Evolutionary conservation across 768 basidiomycete species (phyloP).

Genomic region (Russula vinacea): DNA sequence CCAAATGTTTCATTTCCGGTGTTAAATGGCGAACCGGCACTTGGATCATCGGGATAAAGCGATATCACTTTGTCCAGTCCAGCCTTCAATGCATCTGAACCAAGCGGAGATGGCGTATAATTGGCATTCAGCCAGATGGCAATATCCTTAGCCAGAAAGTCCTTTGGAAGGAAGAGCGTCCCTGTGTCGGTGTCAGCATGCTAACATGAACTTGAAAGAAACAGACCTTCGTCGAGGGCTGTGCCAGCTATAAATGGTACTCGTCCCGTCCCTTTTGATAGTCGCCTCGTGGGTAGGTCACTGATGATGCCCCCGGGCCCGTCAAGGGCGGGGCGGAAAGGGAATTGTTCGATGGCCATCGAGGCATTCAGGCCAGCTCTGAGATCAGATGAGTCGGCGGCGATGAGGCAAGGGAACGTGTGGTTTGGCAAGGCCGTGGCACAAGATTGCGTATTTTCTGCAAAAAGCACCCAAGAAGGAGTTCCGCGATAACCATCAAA

Average conservation of each 20-base stretch:
- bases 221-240: conserved; percentile 46
- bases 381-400: conserved; percentile 29
- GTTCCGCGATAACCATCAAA: conserved; percentile 38
- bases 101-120: conserved; percentile 26
- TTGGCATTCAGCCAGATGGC: conserved; percentile 14
- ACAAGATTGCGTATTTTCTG: conserved; percentile 39
- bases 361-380: conserved; percentile 27
- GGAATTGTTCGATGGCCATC: conserved; percentile 35
- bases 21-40: conserved; percentile 45
- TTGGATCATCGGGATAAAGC: conserved; percentile 44
- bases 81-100: conserved; percentile 19
- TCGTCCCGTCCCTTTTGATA: conserved; percentile 35
- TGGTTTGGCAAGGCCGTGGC: conserved; percentile 32
- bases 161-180: conserved; percentile 39
- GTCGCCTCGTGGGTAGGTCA: conserved; percentile 40
- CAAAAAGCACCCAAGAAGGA: conserved; percentile 42
- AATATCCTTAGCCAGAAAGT: conserved; percentile 15
- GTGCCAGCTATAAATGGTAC: conserved; percentile 49
- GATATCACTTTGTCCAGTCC: conserved; percentile 36
- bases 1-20: conserved; percentile 49
- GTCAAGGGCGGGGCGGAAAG: conserved; percentile 44
- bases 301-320: conserved; percentile 42
- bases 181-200: conserved; percentile 32
- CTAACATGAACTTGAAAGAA: not conserved
- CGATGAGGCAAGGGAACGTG: conserved; percentile 39